phyloP scores from a whole-genome alignment of 2,329 filamentous ascomycete genomes.

The Verticillium nonalfalfae region DNA sequence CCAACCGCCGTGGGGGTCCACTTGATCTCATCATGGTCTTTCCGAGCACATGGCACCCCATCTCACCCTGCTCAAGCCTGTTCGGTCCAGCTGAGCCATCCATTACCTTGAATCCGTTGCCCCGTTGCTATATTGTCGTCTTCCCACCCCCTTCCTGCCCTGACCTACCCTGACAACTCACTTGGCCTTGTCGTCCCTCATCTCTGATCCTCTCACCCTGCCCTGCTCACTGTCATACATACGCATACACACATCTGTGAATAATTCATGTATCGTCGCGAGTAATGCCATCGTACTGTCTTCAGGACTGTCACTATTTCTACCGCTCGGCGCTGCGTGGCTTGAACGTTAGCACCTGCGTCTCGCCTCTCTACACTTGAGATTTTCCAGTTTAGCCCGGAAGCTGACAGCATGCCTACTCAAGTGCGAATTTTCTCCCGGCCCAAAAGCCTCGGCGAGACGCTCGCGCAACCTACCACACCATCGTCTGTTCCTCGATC shows the following conservation, averaged over 20 bases:
- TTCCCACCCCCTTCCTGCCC: background rate
- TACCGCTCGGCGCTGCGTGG: conserved; percentile 85
- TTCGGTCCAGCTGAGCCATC: background rate
- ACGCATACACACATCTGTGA: conserved; percentile 1
- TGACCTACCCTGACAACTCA: background rate
- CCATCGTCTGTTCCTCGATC: conserved; percentile 31
- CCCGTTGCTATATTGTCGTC: conserved; percentile 10
- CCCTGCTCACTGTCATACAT: conserved; percentile 3
- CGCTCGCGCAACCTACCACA: conserved; percentile 45
- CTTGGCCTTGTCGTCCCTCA: background rate
- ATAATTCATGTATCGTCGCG: conserved; percentile 19
- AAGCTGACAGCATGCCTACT: conserved; percentile 23
- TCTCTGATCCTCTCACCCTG: background rate
- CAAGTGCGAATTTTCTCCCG: conserved; percentile 40
- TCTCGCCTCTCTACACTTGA: conserved; percentile 72
- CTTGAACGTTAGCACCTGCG: conserved; percentile 71
- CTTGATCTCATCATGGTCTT: conserved; percentile 8
- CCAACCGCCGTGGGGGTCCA: conserved; percentile 8
- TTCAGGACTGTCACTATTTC: conserved; percentile 89
- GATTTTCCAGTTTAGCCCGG: conserved; percentile 10
- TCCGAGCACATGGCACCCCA: background rate
- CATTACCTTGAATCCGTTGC: conserved; percentile 6
- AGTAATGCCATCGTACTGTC: conserved; percentile 75
- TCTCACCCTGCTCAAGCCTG: conserved; percentile 1
- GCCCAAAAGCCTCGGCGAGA: conserved; percentile 67